Evolutionary conservation across 1,284 basidiomycete species (phyloP), one percentile per base, ranked within the genome.

Genomic region (Grifola frondosa): DNA sequence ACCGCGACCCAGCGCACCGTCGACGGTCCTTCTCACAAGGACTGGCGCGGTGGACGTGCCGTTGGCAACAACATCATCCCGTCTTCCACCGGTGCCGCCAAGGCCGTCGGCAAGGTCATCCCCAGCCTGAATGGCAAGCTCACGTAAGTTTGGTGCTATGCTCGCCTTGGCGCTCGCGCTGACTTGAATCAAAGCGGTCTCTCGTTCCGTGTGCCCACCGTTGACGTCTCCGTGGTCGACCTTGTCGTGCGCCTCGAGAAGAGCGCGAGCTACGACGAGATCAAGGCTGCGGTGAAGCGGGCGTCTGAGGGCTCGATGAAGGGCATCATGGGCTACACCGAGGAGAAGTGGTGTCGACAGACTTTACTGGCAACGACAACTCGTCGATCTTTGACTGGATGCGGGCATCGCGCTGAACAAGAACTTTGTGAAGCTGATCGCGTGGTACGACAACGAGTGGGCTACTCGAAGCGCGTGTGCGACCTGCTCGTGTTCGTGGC

Each of bases 1-100:
- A 96, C 93, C 43, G 97, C 97, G 49, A 99, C 97, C 59, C 96
- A 99, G 77, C 99, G 98, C 86, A 98, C 96, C 58, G 96, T 97
- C 61, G 95, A 97, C 61, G 95, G 95, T 53, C 95, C 95, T 40
- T 98, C 93, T 41, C 66, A 79, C 77, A 97, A 93, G 75, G 91
- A 93, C 74, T 90, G 92, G 91, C 88, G 90, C 71, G 97, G 97
- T 69, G 96, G 96, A 60, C 97, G 96, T 77, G 84, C 87, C 61
- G 94, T 96, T 53, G 87, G 86, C 70, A 90, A 90, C 77, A 99
- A 99, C 86, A 98, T 99, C 75, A 99, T 99, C 67, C 96, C 96
- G 48, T 98, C 96, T 23, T 97, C 93, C 62, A 99, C 97, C 54
- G 96, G 96, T 77, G 96, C 96, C 54, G 97, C 97, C 70, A 99